A percentile compares a stretch with the other conserved stretches of the same genome.
Conservation (phyloP, 2,329 filamentous ascomycete genomes). For the Myotisia sp. region DNA sequence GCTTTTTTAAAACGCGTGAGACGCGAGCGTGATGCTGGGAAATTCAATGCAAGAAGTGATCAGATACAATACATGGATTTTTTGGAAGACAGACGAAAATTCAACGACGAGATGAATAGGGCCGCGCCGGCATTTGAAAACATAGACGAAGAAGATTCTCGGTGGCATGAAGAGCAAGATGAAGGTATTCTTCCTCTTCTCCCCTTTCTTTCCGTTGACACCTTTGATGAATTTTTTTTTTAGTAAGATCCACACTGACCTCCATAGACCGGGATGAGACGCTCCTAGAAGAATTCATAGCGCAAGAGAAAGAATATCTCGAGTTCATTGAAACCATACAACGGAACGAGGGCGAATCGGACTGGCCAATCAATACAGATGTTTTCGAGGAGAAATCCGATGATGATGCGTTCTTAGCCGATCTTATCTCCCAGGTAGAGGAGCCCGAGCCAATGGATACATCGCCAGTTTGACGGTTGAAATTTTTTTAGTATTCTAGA, state of each 20-base stretch:
- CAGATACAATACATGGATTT: conserved; percentile 31
- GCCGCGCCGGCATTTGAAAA: conserved; percentile 17
- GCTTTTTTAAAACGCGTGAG: conserved; percentile 31
- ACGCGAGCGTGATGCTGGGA: conserved; percentile 25
- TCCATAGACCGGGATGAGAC: conserved; percentile 12
- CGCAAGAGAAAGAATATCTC: conserved; percentile 11
- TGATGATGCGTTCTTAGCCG: conserved; percentile 50
- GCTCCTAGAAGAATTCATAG: conserved; percentile 24
- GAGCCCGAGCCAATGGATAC: conserved; percentile 26
- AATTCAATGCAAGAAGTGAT: conserved; percentile 29
- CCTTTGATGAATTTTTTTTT: background rate
- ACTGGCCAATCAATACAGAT: conserved; percentile 1
- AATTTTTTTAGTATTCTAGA: background rate
- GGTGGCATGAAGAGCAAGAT: background rate
- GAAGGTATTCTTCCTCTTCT: background rate
- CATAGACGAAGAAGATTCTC: conserved; percentile 15
- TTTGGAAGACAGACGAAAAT: conserved; percentile 24
- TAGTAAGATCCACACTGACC: background rate
- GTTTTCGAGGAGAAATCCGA: conserved; percentile 21
- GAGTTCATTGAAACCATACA: conserved; percentile 17
- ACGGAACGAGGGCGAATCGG: background rate
- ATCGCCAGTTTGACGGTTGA: conserved; percentile 13
- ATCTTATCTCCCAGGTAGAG: conserved; percentile 41
- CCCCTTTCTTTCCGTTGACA: background rate
- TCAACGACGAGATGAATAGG: conserved; percentile 26